Percentiles rank a stretch among this genome's conserved stretches.
Evolutionary conservation across 2,329 filamentous ascomycete species (phyloP).

Genomic region (Coniochaeta sp.): DNA sequence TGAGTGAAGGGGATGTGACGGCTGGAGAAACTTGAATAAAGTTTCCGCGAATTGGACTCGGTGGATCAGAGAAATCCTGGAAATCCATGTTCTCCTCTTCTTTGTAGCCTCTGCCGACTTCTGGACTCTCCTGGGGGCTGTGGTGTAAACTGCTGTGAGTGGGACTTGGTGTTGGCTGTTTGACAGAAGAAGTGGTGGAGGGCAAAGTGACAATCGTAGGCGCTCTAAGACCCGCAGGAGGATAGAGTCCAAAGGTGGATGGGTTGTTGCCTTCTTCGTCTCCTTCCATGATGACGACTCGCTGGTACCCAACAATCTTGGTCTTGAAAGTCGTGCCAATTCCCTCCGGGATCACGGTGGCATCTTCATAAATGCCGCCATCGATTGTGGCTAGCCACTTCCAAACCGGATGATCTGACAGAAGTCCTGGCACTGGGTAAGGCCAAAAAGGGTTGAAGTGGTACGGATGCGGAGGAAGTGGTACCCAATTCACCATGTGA

Average conservation of each 20-base stretch:
- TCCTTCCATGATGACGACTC: background rate
- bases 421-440: background rate
- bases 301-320: background rate
- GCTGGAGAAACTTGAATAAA: constrained; percentile 27
- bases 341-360: background rate
- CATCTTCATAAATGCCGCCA: background rate
- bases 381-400: background rate
- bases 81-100: constrained; percentile 6
- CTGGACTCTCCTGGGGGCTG: background rate
- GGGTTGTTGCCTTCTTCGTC: background rate
- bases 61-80: constrained; percentile 4
- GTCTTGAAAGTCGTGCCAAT: background rate
- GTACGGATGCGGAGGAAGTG: background rate
- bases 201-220: background rate
- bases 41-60: constrained; percentile 25
- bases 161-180: background rate
- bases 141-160: background rate
- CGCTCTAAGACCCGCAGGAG: background rate
- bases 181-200: background rate
- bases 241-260: background rate
- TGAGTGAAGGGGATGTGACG: constrained; percentile 2
- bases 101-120: background rate
- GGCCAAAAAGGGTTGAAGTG: background rate
- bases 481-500: no score
- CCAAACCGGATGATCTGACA: background rate